phyloP scores from a whole-genome alignment of 345 rosid genomes.

The Cochlearia excelsa region DNA sequence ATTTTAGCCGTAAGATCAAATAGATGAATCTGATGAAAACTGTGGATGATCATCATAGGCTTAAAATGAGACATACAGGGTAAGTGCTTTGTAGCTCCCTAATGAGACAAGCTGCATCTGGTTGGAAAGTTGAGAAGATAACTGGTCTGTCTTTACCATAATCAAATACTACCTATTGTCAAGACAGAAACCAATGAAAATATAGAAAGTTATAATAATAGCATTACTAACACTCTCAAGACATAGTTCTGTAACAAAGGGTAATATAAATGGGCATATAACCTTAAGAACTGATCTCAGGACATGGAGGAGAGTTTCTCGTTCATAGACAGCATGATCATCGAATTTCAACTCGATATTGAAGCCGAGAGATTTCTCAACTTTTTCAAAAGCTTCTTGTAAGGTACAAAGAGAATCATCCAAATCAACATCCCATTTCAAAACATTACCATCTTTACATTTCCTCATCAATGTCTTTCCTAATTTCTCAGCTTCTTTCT shows the following conservation, averaged over 20 bases:
- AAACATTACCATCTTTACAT: constrained; percentile 64
- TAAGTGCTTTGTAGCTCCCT: constrained; percentile 64
- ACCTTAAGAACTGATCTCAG: constrained; percentile 63
- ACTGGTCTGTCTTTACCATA: constrained; percentile 60
- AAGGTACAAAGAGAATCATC: constrained; percentile 79
- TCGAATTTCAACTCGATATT: constrained; percentile 90
- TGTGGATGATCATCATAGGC: neutral
- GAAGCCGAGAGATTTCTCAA: constrained; percentile 69
- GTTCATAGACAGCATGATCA: constrained; percentile 59
- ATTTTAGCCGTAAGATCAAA: neutral
- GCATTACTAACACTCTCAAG: too few species aligned
- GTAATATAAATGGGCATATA: constrained; percentile 3
- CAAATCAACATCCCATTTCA: constrained; percentile 68
- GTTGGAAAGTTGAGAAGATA: constrained; percentile 87
- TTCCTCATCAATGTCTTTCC: constrained; percentile 69
- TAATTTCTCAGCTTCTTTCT: constrained; percentile 48
- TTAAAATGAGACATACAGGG: constrained; percentile 54
- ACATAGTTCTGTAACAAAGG: too few species aligned
- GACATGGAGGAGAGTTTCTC: constrained; percentile 51
- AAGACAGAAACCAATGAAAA: constrained; percentile 3
- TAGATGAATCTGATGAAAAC: neutral
- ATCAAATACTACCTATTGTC: constrained; percentile 55
- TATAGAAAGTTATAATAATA: too few species aligned
- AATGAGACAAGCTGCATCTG: constrained; percentile 76
- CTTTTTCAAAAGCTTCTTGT: constrained; percentile 73